A percentile compares a stretch with the other conserved stretches of the same genome.
These are phyloP conservation scores for Microstroma glucosiphilum DNA, from an alignment of 1,284 basidiomycete genomes.

Conservation along the genomic window DNA sequence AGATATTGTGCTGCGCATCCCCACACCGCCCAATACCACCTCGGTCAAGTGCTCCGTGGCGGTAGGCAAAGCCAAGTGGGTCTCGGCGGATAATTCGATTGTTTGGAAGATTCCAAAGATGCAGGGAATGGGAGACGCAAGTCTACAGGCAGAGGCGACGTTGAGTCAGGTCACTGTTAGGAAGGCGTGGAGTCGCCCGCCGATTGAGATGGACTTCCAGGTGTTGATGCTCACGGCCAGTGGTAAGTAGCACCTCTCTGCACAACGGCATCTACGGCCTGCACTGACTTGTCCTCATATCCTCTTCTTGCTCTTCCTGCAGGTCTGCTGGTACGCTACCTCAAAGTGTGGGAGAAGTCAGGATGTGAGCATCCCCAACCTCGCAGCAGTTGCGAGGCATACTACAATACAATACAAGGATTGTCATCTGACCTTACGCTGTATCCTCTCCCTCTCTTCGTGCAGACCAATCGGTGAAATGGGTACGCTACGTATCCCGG, in stretches of 20 bases:
- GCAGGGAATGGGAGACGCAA: constrained; percentile 85
- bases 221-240: constrained; percentile 98
- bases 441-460: too few relatives aligned
- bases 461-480: constrained; percentile 13
- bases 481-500: constrained; percentile 44
- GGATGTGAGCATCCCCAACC: constrained; percentile 58
- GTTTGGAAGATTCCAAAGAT: constrained; percentile 96
- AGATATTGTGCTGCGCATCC: constrained; percentile 84
- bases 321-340: constrained; percentile 77
- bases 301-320: too few relatives aligned
- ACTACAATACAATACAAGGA: background rate
- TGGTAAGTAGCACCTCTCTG: constrained; percentile 53
- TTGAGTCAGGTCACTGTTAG: constrained; percentile 71
- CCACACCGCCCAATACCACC: constrained; percentile 89
- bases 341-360: constrained; percentile 96
- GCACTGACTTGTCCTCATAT: too few relatives aligned
- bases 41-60: constrained; percentile 83
- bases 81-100: constrained; percentile 86
- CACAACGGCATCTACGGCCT: too few relatives aligned
- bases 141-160: constrained; percentile 73
- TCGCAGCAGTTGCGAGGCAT: too few relatives aligned
- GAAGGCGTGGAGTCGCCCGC: constrained; percentile 93
- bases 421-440: constrained; percentile 5
- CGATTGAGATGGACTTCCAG: constrained; percentile 95
- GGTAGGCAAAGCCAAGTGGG: constrained; percentile 93